A percentile compares a stretch with the other conserved stretches of the same genome.
Conservation (phyloP, 768 basidiomycete species). For the Psilocybe tampanensis region DNA sequence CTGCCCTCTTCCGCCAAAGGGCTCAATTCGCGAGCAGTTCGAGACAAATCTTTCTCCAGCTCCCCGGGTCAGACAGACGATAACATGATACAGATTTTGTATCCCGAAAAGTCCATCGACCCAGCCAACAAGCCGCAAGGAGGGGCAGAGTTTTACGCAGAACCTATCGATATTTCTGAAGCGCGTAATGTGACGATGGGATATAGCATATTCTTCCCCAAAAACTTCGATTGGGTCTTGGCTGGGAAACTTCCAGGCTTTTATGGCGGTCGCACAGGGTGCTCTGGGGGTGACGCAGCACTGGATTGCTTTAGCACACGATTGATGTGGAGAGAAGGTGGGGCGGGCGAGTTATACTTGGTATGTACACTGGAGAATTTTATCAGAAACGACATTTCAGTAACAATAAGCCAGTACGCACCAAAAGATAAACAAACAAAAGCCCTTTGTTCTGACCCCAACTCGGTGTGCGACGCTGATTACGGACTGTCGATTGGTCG, state of each 20-base stretch:
- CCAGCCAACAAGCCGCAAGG: conserved; percentile 64
- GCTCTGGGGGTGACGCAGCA: conserved; percentile 78
- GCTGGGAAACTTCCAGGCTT: conserved; percentile 88
- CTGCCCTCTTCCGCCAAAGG: conserved; percentile 41
- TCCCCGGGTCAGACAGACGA: conserved; percentile 9
- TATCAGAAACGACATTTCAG: background rate
- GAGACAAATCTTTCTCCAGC: conserved; percentile 2
- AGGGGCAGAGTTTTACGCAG: conserved; percentile 70
- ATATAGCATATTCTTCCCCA: conserved; percentile 81
- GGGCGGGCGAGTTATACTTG: conserved; percentile 76
- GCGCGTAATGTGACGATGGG: conserved; percentile 57
- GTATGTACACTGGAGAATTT: conserved; percentile 38
- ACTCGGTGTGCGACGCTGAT: conserved; percentile 60
- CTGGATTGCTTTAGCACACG: conserved; percentile 80
- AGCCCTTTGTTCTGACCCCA: conserved; percentile 56
- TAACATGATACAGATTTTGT: conserved; percentile 59
- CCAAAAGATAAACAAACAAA: conserved; percentile 69
- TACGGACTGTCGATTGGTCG: conserved; percentile 81
- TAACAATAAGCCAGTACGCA: conserved; percentile 57
- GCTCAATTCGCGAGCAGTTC: conserved; percentile 5
- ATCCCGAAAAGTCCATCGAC: conserved; percentile 71
- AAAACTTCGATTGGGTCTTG: conserved; percentile 73
- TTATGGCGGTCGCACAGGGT: conserved; percentile 67
- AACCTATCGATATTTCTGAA: conserved; percentile 42
- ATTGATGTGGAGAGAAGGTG: conserved; percentile 77